Evolutionary conservation across 306 rosid species (phyloP), one percentile per base, ranked within the genome.

Genomic region (Gastrolobium villosum): DNA sequence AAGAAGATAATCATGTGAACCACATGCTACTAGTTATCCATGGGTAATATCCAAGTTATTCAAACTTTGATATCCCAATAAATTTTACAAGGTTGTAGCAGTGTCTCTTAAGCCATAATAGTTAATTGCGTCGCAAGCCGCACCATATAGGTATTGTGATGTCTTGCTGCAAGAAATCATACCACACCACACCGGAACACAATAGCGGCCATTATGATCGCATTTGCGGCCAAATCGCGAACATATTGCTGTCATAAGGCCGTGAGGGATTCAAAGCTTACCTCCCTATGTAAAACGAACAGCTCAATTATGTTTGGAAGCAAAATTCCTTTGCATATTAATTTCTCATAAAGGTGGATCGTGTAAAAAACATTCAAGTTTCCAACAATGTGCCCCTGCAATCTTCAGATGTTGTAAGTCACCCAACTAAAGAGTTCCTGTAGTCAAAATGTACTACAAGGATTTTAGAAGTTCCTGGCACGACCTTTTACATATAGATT

Each of bases 211-310:
- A 20, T 20, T 20, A 0, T 1, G 26, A 20, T 20, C 26, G 26
- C 1, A 20, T 20, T 20, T 20, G 26, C 26, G 26, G 26, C 26
- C 26, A 20, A n/a, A n/a, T n/a, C n/a, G n/a, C n/a, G n/a, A n/a
- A n/a, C n/a, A n/a, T 20, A 20, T 20, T 20, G 26, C 26, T 20
- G 26, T 20, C 26, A 20, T 20, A 69, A 70, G 52, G 66, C 57
- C 31, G 2, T 39, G 35, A 49, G 28, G 50, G 68, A 45, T 46
- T 45, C 41, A 68, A 68, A 69, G 62, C 77, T 71, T 72, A 72
- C 84, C 85, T 65, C 39, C 45, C 39, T 61, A 36, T 34, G 44
- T 45, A 49, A 82, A 65, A 49, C 54, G 44, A 45, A 45, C 52
- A 41, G 46, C 72, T 54, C 49, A 78, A 40, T 43, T 30, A 62